Percentiles rank a stretch among this genome's conserved stretches.
These are phyloP conservation scores for Trichopus zeylanicus DNA, from an alignment of 116 monocot genomes.

Conservation along the genomic window DNA sequence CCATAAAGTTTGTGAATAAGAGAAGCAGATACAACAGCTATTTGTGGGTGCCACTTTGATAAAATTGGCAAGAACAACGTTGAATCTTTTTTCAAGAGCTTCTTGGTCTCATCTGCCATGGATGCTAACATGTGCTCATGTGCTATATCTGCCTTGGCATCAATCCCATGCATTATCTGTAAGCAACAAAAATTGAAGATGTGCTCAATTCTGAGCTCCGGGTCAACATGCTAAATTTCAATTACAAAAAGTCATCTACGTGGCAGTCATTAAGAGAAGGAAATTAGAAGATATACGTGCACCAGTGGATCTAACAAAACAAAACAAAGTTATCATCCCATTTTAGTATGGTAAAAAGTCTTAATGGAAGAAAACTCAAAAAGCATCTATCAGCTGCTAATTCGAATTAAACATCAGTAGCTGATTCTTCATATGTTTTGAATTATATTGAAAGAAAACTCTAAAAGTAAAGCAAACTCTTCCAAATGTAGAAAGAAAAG, in stretches of 20 bases:
- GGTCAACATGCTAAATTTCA: not conserved
- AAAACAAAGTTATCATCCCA: not conserved
- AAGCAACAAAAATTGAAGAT: slow-evolving; percentile 5
- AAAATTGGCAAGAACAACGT: slow-evolving; percentile 67
- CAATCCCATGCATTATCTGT: slow-evolving; percentile 54
- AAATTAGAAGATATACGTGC: not conserved
- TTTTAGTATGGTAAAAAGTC: not conserved
- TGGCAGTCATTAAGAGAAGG: not conserved
- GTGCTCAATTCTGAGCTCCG: not conserved
- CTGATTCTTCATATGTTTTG: no score
- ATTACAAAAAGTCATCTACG: not conserved
- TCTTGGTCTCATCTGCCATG: slow-evolving; percentile 82
- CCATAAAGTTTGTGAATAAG: slow-evolving; percentile 92
- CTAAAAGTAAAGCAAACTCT: no score
- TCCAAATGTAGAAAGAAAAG: no score
- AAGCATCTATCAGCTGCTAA: no score
- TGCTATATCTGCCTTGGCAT: slow-evolving; percentile 47
- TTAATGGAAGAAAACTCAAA: not conserved
- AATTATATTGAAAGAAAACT: no score
- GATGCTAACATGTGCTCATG: slow-evolving; percentile 72
- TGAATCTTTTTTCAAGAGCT: slow-evolving; percentile 79
- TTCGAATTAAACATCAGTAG: no score
- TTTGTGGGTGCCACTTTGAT: slow-evolving; percentile 59
- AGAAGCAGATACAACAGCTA: slow-evolving; percentile 80
- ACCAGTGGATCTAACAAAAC: not conserved